These are phyloP conservation scores for Albizia julibrissin DNA, from an alignment of 306 rosid genomes.

Conservation along the genomic window DNA sequence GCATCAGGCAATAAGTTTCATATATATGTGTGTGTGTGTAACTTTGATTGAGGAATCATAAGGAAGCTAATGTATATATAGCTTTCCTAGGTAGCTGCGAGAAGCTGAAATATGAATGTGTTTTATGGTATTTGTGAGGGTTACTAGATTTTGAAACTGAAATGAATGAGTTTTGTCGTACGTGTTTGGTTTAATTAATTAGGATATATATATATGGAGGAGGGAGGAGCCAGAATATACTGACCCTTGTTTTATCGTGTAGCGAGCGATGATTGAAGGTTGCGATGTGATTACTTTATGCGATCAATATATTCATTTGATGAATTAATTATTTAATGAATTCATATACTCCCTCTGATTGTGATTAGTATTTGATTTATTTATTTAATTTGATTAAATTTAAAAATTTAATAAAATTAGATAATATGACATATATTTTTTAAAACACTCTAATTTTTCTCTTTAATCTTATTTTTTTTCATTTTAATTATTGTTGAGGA, in stretches of 20 bases:
- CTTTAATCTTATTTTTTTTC: no score
- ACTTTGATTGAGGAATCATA: neutral
- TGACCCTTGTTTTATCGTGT: constrained; percentile 60
- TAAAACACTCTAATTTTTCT: no score
- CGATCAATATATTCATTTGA: no score
- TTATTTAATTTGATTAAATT: no score
- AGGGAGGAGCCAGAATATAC: neutral
- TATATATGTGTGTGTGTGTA: no score
- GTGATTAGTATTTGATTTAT: fast-evolving
- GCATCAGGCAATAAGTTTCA: neutral
- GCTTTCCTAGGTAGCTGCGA: neutral
- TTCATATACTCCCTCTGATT: no score
- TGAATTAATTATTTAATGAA: no score
- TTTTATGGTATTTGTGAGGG: neutral
- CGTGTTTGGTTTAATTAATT: neutral
- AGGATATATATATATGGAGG: neutral
- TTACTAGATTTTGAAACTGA: neutral
- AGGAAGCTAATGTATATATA: neutral
- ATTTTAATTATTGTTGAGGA: no score
- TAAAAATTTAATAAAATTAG: no score
- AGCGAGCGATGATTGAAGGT: constrained; percentile 29
- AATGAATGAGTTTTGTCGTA: neutral
- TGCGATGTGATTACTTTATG: neutral
- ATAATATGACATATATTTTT: no score
- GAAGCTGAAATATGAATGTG: neutral